Evolutionary conservation across 1,284 basidiomycete genomes (phyloP), one percentile per base, ranked within the genome.

Genomic region (Marasmius tenuissimus): DNA sequence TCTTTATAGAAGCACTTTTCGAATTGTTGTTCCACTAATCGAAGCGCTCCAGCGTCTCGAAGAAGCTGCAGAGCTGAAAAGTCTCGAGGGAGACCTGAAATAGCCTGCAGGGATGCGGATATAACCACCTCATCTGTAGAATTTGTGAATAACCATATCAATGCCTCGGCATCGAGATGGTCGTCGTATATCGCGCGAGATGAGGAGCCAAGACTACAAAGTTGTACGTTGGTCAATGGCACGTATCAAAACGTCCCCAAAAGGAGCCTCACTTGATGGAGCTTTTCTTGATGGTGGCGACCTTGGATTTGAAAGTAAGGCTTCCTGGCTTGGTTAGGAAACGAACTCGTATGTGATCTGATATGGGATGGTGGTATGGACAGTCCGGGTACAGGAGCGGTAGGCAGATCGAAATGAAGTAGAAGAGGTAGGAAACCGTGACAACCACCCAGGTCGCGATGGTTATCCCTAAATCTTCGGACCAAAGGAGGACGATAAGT

Each of bases 341-440:
- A 10, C 35, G 42, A 61, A 57, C 40, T 34, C 72, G 72, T 14
- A 78, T 62, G 37, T 75, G 71, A 35, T 73, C 73, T 18, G 76
- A 75, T 39, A 80, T 70, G 12, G 79, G 78, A 63, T 77, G 75
- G 49, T 77, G 72, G 59, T 77, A 80, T 10, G 79, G 79, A 59
- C 78, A 81, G 39, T 76, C 71, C 1, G 78, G 75, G 54, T 78
- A 73, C 20, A 78, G 57, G 18, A 80, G 57, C 1, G 79, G 77
- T 48, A 80, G 67, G 63, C 70, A 72, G 52, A 78, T 75, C 1
- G 77, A 76, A 0, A 71, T 69, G 33, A 73, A 54, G 62, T 80
- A 81, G 52, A 78, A 75, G 10, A 65, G 60, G 62, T 76, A 78
- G 10, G 75, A 75, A 33, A 77, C 61, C 3, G 70, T 68, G 10